Percentiles rank a stretch among this genome's conserved stretches.
Conservation (phyloP, 129 eudicot species). For the Daucus carota region DH1_v3.0 NC_030381.2:45101501-45102000, state of each 20-base stretch:
- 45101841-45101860: conserved; percentile 38
- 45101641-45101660: conserved; percentile 34
- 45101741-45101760: conserved; percentile 44
- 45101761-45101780: conserved; percentile 51
- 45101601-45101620: conserved; percentile 42
- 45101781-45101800: conserved; percentile 48
- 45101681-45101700: conserved; percentile 25
- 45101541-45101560: not conserved
- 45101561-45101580: not conserved
- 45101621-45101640: conserved; percentile 26
- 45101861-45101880: conserved; percentile 16
- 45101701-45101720: conserved; percentile 32
- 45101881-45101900: no score
- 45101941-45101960: no score
- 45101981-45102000: no score
- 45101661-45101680: conserved; percentile 47
- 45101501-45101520: not conserved
- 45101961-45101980: no score
- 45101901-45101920: no score
- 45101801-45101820: conserved; percentile 47
- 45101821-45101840: conserved; percentile 44
- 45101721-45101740: conserved; percentile 38
- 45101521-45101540: not conserved
- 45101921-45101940: no score
- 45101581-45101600: conserved; percentile 44